A percentile compares a stretch with the other conserved stretches of the same genome.
These are phyloP conservation scores for Skeletonema grethae DNA, from an alignment of 108 stramenopile genomes.

Conservation along the genomic window DNA sequence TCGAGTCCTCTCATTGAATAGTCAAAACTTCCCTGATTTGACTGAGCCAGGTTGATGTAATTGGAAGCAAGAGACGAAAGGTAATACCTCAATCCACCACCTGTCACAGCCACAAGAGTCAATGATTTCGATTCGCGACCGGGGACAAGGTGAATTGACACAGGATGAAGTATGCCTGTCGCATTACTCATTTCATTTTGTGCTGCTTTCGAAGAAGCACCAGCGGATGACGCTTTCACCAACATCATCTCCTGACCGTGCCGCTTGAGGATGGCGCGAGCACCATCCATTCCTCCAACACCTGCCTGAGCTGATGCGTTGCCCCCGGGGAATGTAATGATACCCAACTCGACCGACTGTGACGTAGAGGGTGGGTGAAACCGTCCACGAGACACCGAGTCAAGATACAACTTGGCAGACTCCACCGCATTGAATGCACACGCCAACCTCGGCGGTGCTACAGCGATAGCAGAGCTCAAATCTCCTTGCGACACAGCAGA, in stretches of 20 bases:
- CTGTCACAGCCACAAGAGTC: slow-evolving; percentile 79
- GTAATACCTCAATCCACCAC: slow-evolving; percentile 82
- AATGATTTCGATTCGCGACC: slow-evolving; percentile 64
- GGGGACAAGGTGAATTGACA: slow-evolving; percentile 76
- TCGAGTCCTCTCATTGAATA: slow-evolving; percentile 13
- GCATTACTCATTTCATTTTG: slow-evolving; percentile 22
- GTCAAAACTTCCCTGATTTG: slow-evolving; percentile 30
- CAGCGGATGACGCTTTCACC: slow-evolving; percentile 21
- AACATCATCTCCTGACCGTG: slow-evolving; percentile 52
- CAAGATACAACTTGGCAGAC: slow-evolving; percentile 76
- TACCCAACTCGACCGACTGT: slow-evolving; percentile 46
- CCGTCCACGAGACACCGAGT: slow-evolving; percentile 66
- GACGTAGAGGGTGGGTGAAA: slow-evolving; percentile 67
- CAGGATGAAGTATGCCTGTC: slow-evolving; percentile 62
- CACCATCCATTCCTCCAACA: slow-evolving; percentile 91
- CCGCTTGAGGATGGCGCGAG: slow-evolving; percentile 67
- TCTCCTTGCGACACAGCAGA: background rate
- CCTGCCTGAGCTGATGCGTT: slow-evolving; percentile 76
- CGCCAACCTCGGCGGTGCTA: slow-evolving; percentile 46
- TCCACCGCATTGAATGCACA: slow-evolving; percentile 62
- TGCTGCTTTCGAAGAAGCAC: slow-evolving; percentile 5
- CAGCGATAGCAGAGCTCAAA: background rate
- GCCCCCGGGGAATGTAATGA: slow-evolving; percentile 74
- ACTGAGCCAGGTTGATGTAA: slow-evolving; percentile 40
- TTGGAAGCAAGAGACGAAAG: slow-evolving; percentile 59